phyloP scores from a whole-genome alignment of 2,329 filamentous ascomycete genomes.

The Fusarium oligoseptatum region DNA sequence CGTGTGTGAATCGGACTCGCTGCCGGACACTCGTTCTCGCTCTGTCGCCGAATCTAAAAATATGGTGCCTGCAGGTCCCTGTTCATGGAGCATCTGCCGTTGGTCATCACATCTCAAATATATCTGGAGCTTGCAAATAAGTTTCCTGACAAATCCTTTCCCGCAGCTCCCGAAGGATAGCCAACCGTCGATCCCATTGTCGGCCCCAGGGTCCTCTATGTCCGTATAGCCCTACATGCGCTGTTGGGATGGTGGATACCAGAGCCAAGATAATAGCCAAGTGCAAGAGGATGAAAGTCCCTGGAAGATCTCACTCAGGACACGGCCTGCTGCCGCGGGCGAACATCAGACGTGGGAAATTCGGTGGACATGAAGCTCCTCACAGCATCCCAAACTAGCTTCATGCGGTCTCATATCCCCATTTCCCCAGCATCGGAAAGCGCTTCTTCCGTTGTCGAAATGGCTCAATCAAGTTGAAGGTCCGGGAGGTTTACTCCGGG shows the following conservation, averaged over 20 bases:
- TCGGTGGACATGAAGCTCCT: background rate
- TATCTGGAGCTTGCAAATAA: constrained; percentile 13
- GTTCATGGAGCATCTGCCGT: constrained; percentile 11
- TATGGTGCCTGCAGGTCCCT: constrained; percentile 10
- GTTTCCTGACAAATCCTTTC: constrained; percentile 9
- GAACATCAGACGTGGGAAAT: background rate
- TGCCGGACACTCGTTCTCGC: constrained; percentile 5
- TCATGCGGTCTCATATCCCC: background rate
- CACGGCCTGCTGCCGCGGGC: background rate
- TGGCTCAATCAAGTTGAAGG: background rate
- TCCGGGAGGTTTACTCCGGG: constrained; percentile 34
- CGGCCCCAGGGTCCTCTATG: constrained; percentile 12
- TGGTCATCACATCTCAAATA: constrained; percentile 22
- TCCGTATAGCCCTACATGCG: constrained; percentile 4
- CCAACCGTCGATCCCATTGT: constrained; percentile 5
- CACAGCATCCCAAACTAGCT: background rate
- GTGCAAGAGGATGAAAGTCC: background rate
- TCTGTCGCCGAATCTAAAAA: constrained; percentile 12
- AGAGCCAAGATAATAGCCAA: background rate
- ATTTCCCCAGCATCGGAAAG: background rate
- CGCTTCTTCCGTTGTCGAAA: background rate
- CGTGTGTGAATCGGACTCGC: constrained; percentile 13
- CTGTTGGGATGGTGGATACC: constrained; percentile 4
- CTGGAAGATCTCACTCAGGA: background rate
- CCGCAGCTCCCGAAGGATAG: constrained; percentile 17